Evolutionary conservation across 106 monocot genomes (phyloP), one percentile per base, ranked within the genome.

Genomic region (Acanthochlamys bracteata): DNA sequence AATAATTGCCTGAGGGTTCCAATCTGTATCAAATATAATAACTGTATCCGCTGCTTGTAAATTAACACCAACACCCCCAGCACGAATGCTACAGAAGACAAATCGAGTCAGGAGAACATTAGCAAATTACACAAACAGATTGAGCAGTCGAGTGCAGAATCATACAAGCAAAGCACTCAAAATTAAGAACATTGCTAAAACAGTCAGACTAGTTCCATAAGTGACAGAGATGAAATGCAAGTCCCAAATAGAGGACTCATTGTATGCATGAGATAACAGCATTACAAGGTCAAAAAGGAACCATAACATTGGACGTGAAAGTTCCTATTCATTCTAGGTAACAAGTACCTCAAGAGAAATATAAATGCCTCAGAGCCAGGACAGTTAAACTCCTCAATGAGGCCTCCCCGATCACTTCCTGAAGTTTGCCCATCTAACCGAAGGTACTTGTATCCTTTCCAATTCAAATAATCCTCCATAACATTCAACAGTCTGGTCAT

Each of bases 11-110:
- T 98, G 96, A 67, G 96, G 96, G 68, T 98, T 98, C 96, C 96
- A 98, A 60, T 98, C 96, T 59, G 96, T 98, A 53, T 98, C 96
- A 77, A 98, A 98, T 69, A 98, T 98, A 42, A 98, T 91, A 53
- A 98, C 96, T 66, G 96, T 98, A 75, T 98, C 96, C 65, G 96
- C 96, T 73, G 96, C 96, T 78, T 98, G 96, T 76, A 98, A 91
- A 79, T 98, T 98, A 47, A 98, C 96, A 16, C 96, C 96, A 74
- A 98, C 96, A 39, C 96, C 96, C 63, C 96, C 96, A 68, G 96
- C 96, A 66, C 96, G 96, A 69, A 98, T 98, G 65, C 96, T 98
- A 75, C 25, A 49, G 49, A 20, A 77, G n/a, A 73, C 67, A 62
- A 55, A 57, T 20, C 55, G 22, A 55, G 55, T 49, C 49, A 49